Evolutionary conservation across 169 alveolate species (phyloP), one percentile per base, ranked within the genome.

Genomic region (Cyclospora cayetanensis): DNA sequence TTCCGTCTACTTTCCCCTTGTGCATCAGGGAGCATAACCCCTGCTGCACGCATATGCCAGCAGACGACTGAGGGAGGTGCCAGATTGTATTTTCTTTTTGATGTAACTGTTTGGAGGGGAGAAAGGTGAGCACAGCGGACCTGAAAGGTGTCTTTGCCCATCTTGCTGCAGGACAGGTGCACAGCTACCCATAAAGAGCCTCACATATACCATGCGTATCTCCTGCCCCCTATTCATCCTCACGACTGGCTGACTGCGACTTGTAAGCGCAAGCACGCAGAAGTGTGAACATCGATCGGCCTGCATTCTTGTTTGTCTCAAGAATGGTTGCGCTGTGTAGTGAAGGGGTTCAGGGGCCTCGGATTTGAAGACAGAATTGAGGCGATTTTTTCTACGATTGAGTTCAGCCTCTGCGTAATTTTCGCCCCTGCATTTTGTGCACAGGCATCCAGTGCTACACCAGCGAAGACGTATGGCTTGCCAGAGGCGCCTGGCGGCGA

Each of bases 371-470:
- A n/a, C n/a, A n/a, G n/a, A n/a, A n/a, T n/a, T n/a, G n/a, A n/a
- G n/a, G n/a, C n/a, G n/a, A n/a, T n/a, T n/a, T n/a, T n/a, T n/a
- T n/a, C n/a, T n/a, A n/a, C n/a, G n/a, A n/a, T n/a, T n/a, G n/a
- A n/a, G n/a, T n/a, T n/a, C n/a, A n/a, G n/a, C n/a, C n/a, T n/a
- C n/a, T n/a, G n/a, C n/a, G n/a, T n/a, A n/a, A n/a, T n/a, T n/a
- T n/a, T n/a, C n/a, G n/a, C n/a, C n/a, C n/a, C n/a, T n/a, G n/a
- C n/a, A n/a, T n/a, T n/a, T 39, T 34, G 22, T 37, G 35, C 27
- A 37, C 84, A 90, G 93, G 93, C 80, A 70, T 90, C 1, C 93
- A 90, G 77, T 90, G 93, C 63, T 76, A 90, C 60, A 90, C 93
- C 22, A 70, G 90, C 83, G 93, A 90, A 72, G 93, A 90, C 42